Conservation (phyloP, 1,284 basidiomycete species). For the Papiliotrema nemorosa region DNA sequence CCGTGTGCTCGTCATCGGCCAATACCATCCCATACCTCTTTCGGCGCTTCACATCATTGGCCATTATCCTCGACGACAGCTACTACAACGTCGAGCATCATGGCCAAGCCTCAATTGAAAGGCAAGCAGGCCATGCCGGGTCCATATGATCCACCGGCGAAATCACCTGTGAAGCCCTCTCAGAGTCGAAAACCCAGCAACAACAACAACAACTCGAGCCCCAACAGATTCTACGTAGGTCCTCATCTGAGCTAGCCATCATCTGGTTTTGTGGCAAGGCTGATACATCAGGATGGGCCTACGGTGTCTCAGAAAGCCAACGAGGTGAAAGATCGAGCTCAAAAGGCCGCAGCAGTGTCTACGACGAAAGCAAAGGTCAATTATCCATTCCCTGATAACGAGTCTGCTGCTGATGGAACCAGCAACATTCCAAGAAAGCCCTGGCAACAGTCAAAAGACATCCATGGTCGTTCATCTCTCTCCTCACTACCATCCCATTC, state of each 20-base stretch:
- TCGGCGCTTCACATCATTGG: no score
- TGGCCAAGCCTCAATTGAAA: no score
- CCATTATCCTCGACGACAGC: no score
- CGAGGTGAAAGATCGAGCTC: constrained; percentile 11
- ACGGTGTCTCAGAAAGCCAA: constrained; percentile 17
- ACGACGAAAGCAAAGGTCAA: constrained; percentile 24
- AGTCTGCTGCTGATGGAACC: background rate
- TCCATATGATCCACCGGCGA: constrained; percentile 1
- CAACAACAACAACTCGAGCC: background rate
- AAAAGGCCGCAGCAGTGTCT: constrained; percentile 15
- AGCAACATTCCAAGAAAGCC: constrained; percentile 20
- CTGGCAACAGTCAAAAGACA: constrained; percentile 22
- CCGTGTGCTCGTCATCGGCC: no score
- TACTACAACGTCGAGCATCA: no score
- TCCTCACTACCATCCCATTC: constrained; percentile 38
- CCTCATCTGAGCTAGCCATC: no score
- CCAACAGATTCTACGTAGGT: constrained; percentile 28
- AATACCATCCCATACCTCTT: no score
- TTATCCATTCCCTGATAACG: background rate
- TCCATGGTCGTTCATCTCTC: constrained; percentile 27
- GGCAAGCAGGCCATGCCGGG: no score
- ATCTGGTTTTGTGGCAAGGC: background rate
- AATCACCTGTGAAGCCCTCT: background rate
- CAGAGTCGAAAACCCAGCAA: constrained; percentile 1
- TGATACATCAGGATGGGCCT: constrained; percentile 22